phyloP scores from a whole-genome alignment of 108 stramenopile species.

The Nitzschia sp. region DNA sequence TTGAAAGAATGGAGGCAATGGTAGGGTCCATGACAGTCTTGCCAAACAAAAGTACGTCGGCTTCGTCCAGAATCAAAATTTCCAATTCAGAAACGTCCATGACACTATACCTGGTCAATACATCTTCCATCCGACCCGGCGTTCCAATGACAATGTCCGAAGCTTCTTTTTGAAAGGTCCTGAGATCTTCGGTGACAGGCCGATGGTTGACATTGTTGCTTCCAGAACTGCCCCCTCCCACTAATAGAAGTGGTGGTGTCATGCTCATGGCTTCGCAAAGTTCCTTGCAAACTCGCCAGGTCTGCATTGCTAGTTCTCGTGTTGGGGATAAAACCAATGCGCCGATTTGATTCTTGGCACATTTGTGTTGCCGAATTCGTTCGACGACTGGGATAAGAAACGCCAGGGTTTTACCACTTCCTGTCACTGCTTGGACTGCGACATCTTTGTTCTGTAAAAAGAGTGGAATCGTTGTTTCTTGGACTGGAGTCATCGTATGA shows the following conservation, averaged over 20 bases:
- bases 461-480: conserved; percentile 93
- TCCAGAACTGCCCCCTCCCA: conserved; percentile 60
- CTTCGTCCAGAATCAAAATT: conserved; percentile 94
- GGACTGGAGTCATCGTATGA: conserved; percentile 86
- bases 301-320: conserved; percentile 95
- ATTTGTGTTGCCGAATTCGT: conserved; percentile 62
- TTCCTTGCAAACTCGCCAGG: conserved; percentile 65
- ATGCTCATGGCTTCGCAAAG: conserved; percentile 53
- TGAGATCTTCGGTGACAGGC: conserved; percentile 80
- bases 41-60: conserved; percentile 80
- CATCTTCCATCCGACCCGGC: conserved; percentile 94
- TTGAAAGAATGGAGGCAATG: conserved; percentile 76
- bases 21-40: conserved; percentile 80
- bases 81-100: conserved; percentile 86
- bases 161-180: conserved; percentile 59
- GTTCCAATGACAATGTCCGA: conserved; percentile 94
- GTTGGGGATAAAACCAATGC: conserved; percentile 91
- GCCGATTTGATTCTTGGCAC: conserved; percentile 65
- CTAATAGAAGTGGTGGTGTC: conserved; percentile 67
- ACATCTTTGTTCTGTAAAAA: conserved; percentile 97
- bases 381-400: conserved; percentile 94
- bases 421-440: conserved; percentile 96
- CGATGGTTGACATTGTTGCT: conserved; percentile 37
- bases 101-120: conserved; percentile 79
- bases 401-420: conserved; percentile 97